Base-by-base conservation (phyloP, 129 eudicot genomes). In the Oenanthe sinensis region DNA sequence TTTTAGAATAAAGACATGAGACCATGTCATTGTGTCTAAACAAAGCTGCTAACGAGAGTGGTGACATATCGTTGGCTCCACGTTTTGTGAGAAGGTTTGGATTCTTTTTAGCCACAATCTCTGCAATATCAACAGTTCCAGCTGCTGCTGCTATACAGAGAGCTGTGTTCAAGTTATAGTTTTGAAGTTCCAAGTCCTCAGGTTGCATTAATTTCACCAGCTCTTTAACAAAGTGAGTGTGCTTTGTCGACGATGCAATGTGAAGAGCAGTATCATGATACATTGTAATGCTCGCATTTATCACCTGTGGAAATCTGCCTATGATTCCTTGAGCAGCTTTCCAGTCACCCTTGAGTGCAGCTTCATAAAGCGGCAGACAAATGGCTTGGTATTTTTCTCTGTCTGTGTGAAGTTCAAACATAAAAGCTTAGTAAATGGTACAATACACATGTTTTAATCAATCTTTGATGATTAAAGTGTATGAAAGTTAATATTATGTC, bases 11-110 rank as follows among this genome's bases (percentile, higher is more conserved):
- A 19, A 87, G 83, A 81, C 65, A 87, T 50, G 82, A 76, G 33
- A 85, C 91, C 88, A 87, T 85, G 44, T 83, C 87, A 7, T 48
- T n/a, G 72, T 79, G 85, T 28, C 85, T 88, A 72, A 83, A 82
- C 78, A 84, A 67, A 36, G 88, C 88, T n/a, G 88, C 91, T 86
- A 87, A 55, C 13, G 52, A 72, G 44, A 87, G 86, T 39, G 91
- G 91, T 42, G 75, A 80, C 71, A 76, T 69, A 17, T 60, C 30
- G 7, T 58, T 28, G 68, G 39, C 73, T 20, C 81, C 80, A 8
- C 83, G 75, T 22, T 80, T 78, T 30, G 24, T 82, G 9, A 37
- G 39, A 82, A 87, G 77, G 49, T 45, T 54, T 0, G 15, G 44
- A 60, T 87, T 82, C 75, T 70, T 79, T 20, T 71, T 39, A 65